Evolutionary conservation across 2,329 filamentous ascomycete species (phyloP).

Genomic region (Fusarium coffeatum): DNA sequence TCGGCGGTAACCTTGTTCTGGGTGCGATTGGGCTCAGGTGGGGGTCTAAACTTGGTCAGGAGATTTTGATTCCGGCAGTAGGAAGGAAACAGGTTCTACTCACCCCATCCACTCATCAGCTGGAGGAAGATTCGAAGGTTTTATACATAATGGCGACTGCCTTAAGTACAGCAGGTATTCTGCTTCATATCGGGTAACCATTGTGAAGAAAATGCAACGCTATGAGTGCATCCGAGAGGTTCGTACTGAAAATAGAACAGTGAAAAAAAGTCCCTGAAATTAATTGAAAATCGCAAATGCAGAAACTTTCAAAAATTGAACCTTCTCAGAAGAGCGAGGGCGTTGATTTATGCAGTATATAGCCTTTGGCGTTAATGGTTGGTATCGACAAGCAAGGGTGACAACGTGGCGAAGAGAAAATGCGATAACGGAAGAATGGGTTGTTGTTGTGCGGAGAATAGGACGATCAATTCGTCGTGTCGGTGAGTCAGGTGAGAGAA

Average conservation of each 20-base stretch:
- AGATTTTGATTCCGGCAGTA: constrained; percentile 27
- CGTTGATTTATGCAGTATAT: background rate
- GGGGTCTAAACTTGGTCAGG: constrained; percentile 52
- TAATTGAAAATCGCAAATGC: background rate
- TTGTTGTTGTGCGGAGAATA: constrained; percentile 3
- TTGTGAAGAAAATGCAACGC: constrained; percentile 50
- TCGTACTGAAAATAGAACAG: constrained; percentile 32
- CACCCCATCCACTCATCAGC: constrained; percentile 98
- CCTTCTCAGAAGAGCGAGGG: background rate
- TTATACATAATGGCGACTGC: constrained; percentile 84
- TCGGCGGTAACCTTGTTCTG: constrained; percentile 59
- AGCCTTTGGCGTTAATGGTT: background rate
- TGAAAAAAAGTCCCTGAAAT: constrained; percentile 4
- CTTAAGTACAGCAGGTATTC: constrained; percentile 81
- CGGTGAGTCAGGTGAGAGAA: constrained; percentile 14
- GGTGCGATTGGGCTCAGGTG: constrained; percentile 59
- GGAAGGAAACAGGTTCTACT: constrained; percentile 46
- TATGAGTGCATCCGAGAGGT: constrained; percentile 54
- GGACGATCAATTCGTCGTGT: constrained; percentile 15
- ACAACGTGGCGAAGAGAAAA: constrained; percentile 32
- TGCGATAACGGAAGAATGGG: constrained; percentile 27
- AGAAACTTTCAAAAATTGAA: background rate
- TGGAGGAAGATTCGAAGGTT: constrained; percentile 82
- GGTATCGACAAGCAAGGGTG: constrained; percentile 15
- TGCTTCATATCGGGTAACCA: constrained; percentile 76